Evolutionary conservation across 768 basidiomycete species (phyloP).

Genomic region (Xerocomellus amylosporus): DNA sequence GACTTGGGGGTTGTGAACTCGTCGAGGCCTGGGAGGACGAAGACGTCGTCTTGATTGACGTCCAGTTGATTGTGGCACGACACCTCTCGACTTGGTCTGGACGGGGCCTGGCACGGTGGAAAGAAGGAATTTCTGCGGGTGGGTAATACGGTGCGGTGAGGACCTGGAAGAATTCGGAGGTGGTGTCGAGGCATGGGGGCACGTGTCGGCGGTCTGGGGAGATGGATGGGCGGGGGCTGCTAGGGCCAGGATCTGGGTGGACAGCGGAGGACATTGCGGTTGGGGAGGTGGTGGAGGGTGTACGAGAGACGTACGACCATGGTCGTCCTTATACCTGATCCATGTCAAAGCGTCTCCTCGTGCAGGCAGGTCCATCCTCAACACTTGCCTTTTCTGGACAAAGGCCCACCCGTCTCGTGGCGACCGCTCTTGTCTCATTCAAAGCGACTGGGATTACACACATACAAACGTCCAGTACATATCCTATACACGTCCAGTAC

Average conservation of each 20-base stretch:
- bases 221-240: conserved; percentile 13
- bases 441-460: conserved; percentile 9
- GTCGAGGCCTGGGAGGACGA: neutral
- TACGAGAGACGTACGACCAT: conserved; percentile 14
- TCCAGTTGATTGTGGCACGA: conserved; percentile 30
- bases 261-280: conserved; percentile 10
- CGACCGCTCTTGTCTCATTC: conserved; percentile 23
- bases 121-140: neutral
- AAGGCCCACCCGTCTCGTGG: conserved; percentile 13
- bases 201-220: conserved; percentile 4
- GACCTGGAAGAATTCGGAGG: conserved; percentile 30
- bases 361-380: conserved; percentile 23
- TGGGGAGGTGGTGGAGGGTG: neutral
- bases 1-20: conserved; percentile 1
- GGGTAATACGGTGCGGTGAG: conserved; percentile 28
- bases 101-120: conserved; percentile 15
- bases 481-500: conserved; percentile 19
- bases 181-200: conserved; percentile 21
- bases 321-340: conserved; percentile 20
- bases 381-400: conserved; percentile 36
- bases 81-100: conserved; percentile 24
- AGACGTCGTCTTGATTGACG: neutral
- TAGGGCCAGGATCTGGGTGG: conserved; percentile 21
- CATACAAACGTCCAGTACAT: neutral
- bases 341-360: conserved; percentile 28